Base-by-base conservation (phyloP, 2,329 filamentous ascomycete genomes). In the Phialophora macrospora region DNA sequence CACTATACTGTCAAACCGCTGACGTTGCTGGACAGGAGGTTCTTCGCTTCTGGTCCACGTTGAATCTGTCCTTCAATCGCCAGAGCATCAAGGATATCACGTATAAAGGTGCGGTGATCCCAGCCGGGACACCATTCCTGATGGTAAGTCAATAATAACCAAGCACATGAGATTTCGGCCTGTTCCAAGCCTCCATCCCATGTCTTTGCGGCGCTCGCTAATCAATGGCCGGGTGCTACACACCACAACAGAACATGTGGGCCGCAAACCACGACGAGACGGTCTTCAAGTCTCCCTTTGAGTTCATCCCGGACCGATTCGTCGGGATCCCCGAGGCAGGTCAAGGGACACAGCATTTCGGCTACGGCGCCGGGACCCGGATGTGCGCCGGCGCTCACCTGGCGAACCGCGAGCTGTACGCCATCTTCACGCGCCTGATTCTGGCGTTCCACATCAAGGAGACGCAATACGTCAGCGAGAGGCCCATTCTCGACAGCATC, bases 81-180 rank as follows among this genome's bases (percentile, higher is more conserved):
- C 34, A 62, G 44, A 62, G 60, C 49, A 38, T 49, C 24, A 62
- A 54, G 14, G 60, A 62, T n/a, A 62, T 62, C 26, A 48, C 11
- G 24, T 62, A 62, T 32, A 55, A 62, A 38, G 60, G 51, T 30
- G 60, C 60, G 22, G 60, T 62, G 22, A 91, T 94, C 41, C 91
- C 91, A 0, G 84, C 89, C 0, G 89, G 90, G 1, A 93, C 90
- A 0, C 91, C 88, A 1, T 92, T 94, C 71, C 92, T 92, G 77
- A 89, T 93, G 89, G 84, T 85, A 22, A 34, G 52, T 34, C 6
- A 34, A 3, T 11, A 3, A 12, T n/a, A n/a, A n/a, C n/a, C 32
- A 1, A 11, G 32, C 11, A 12, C 1, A 11, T 34, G 32, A 12
- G 9, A 12, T 4, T 4, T 4, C 1, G 9, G 2, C 32, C 9